These are phyloP conservation scores for Thermochaetoides dissita DNA, from an alignment of 2,329 filamentous ascomycete species.

Conservation along the genomic window DNA sequence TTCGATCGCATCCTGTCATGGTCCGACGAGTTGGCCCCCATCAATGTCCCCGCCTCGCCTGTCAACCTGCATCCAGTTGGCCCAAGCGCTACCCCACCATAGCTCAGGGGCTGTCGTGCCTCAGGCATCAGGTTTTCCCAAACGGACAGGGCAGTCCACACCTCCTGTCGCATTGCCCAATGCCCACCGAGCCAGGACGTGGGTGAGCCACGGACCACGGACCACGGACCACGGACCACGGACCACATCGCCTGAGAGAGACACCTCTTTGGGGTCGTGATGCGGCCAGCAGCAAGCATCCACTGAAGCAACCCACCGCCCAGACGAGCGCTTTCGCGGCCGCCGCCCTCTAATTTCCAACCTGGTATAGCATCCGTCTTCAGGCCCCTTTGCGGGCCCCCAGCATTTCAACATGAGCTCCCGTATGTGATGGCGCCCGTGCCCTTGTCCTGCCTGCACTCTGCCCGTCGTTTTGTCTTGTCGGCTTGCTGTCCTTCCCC, in stretches of 20 bases:
- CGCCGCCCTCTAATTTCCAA: conserved; percentile 7
- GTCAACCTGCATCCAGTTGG: no score
- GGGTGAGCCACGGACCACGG: no score
- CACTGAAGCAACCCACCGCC: conserved; percentile 2
- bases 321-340: conserved; percentile 1
- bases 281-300: conserved; percentile 5
- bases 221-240: conserved; percentile 3
- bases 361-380: conserved; percentile 2
- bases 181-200: no score
- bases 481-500: no score
- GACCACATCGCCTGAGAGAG: conserved; percentile 8
- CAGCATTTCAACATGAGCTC: conserved; percentile 15
- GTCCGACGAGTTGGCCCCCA: no score
- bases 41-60: no score
- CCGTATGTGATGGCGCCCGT: conserved; percentile 15
- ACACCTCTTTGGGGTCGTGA: conserved; percentile 3
- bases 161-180: neutral
- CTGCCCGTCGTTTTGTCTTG: no score
- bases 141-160: conserved; percentile 1
- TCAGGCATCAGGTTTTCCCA: conserved; percentile 3
- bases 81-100: no score
- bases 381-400: conserved; percentile 15
- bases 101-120: conserved; percentile 3
- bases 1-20: no score
- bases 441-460: neutral